A percentile compares a stretch with the other conserved stretches of the same genome.
These are phyloP conservation scores for Digitaria exilis DNA, from an alignment of 202 grass and related monocot species.

Conservation along the genomic window DNA sequence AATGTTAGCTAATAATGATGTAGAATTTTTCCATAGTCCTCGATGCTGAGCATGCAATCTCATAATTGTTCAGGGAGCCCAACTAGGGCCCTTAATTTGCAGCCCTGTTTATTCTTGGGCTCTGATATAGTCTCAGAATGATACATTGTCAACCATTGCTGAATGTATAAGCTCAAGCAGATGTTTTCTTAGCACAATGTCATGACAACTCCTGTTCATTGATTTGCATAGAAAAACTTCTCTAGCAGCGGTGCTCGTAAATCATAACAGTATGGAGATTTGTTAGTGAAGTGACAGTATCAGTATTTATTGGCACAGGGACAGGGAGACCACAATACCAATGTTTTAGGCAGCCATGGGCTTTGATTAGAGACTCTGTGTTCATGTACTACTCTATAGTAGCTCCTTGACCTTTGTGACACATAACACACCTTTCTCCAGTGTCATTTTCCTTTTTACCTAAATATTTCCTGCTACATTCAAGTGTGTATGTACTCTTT, in stretches of 20 bases:
- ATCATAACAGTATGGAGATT: neutral
- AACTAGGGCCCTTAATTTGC: neutral
- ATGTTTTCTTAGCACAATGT: neutral
- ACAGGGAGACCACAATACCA: neutral
- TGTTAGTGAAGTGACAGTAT: neutral
- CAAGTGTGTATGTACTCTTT: neutral
- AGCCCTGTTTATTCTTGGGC: neutral
- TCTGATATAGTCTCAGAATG: constrained; percentile 9
- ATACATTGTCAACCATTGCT: neutral
- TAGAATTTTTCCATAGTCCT: neutral
- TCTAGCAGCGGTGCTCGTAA: neutral
- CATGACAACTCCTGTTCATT: neutral
- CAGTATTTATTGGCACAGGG: neutral
- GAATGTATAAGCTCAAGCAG: neutral
- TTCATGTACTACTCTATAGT: neutral
- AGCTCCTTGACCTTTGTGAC: neutral
- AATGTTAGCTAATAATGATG: constrained; percentile 4
- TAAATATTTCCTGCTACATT: neutral
- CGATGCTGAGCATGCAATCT: neutral
- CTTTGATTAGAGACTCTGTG: neutral
- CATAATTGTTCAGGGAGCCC: neutral
- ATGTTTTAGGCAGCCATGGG: neutral
- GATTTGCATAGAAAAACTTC: neutral
- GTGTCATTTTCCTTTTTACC: neutral
- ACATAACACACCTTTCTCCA: neutral